A percentile compares a stretch with the other conserved stretches of the same genome.
phyloP scores from a whole-genome alignment of 208 protist species.

The Trypanosoma cruzi region DNA sequence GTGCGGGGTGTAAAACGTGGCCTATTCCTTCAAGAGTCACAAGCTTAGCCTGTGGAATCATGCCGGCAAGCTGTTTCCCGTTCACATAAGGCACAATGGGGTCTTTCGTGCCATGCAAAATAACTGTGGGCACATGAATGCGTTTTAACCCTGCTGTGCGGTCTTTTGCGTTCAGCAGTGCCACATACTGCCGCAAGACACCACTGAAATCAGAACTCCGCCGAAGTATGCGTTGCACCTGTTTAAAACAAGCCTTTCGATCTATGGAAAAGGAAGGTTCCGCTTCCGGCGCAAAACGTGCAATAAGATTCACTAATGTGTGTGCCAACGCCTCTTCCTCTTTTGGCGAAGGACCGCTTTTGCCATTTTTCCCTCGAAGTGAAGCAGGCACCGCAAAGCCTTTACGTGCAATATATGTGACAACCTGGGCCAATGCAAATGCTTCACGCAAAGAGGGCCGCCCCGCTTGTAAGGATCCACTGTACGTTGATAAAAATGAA shows the following conservation, averaged over 20 bases:
- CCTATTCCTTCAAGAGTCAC: slow-evolving; percentile 57
- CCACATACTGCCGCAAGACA: slow-evolving; percentile 53
- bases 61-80: slow-evolving; percentile 38
- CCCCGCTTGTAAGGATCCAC: slow-evolving; percentile 25
- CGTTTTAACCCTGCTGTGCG: slow-evolving; percentile 30
- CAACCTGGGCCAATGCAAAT: slow-evolving; percentile 36
- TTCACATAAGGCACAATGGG: slow-evolving; percentile 51
- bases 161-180: slow-evolving; percentile 47
- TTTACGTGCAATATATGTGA: slow-evolving; percentile 36
- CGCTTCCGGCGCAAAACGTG: slow-evolving; percentile 33
- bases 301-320: slow-evolving; percentile 42
- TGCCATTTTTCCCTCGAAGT: slow-evolving; percentile 24
- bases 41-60: slow-evolving; percentile 45
- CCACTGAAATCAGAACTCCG: slow-evolving; percentile 52
- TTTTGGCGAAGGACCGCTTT: slow-evolving; percentile 25
- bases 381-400: slow-evolving; percentile 15
- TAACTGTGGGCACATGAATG: slow-evolving; percentile 61
- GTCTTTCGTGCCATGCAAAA: slow-evolving; percentile 74
- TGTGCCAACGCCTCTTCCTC: slow-evolving; percentile 34
- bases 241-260: slow-evolving; percentile 16
- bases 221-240: slow-evolving; percentile 43
- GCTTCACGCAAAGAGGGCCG: slow-evolving; percentile 51
- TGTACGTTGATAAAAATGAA: slow-evolving; percentile 50
- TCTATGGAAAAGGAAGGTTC: slow-evolving; percentile 38
- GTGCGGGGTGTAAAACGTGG: slow-evolving; percentile 53